Conservation (phyloP, 371 early-diverging fungal species). For the Funneliformis caledonium region DNA sequence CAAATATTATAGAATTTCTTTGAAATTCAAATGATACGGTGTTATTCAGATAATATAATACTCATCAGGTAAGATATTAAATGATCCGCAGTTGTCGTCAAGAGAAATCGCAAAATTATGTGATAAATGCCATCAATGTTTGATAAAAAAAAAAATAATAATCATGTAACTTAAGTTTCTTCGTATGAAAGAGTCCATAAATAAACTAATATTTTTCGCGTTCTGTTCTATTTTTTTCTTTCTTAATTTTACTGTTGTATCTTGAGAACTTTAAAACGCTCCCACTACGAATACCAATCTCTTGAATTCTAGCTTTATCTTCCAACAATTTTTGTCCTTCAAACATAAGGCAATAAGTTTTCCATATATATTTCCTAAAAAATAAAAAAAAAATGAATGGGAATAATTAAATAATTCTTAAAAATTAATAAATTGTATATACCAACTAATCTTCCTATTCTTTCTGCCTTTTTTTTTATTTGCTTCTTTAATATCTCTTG, state of each 20-base stretch:
- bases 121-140: no score
- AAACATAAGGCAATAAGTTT: conserved; percentile 39
- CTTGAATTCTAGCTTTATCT: conserved; percentile 33
- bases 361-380: conserved; percentile 40
- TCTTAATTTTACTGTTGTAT: conserved; percentile 7
- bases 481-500: conserved; percentile 14
- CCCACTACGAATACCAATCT: conserved; percentile 32
- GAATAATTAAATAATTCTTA: background rate
- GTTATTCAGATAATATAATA: no score
- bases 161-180: no score
- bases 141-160: no score
- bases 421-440: background rate
- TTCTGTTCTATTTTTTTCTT: background rate
- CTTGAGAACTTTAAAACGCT: conserved; percentile 35
- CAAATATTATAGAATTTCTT: no score
- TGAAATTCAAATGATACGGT: no score
- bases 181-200: no score
- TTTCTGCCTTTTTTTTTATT: background rate
- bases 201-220: background rate
- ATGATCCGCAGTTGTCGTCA: no score
- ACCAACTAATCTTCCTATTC: conserved; percentile 37
- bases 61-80: no score
- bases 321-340: conserved; percentile 26
- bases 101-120: no score
- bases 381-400: background rate